phyloP scores from a whole-genome alignment of 2,329 filamentous ascomycete genomes.

The Clonostachys chloroleuca region DNA sequence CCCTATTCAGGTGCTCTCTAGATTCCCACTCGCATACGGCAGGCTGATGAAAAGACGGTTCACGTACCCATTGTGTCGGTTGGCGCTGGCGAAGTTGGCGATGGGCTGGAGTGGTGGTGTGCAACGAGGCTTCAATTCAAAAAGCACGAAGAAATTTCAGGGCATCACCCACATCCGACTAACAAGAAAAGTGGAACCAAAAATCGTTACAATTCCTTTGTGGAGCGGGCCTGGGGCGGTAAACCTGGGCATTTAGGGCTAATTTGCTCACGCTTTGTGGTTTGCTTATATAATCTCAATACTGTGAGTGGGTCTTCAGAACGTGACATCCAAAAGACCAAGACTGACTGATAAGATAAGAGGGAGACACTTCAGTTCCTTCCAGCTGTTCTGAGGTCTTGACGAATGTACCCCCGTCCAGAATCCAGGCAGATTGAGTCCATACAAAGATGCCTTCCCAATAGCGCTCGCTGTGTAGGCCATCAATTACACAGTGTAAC shows the following conservation, averaged over 20 bases:
- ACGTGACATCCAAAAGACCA: too few species aligned
- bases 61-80: slow-evolving; percentile 59
- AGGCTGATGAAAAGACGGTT: slow-evolving; percentile 29
- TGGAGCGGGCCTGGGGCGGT: slow-evolving; percentile 24
- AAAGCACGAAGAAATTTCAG: slow-evolving; percentile 16
- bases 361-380: too few species aligned
- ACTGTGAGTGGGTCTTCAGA: too few species aligned
- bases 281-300: neutral
- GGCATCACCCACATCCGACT: slow-evolving; percentile 1
- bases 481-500: too few species aligned
- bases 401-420: too few species aligned
- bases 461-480: too few species aligned
- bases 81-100: slow-evolving; percentile 30
- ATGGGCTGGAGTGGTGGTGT: slow-evolving; percentile 16
- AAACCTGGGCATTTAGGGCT: slow-evolving; percentile 1
- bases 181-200: too few species aligned
- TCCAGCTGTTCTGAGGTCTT: too few species aligned
- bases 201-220: too few species aligned
- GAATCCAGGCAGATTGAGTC: too few species aligned
- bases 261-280: neutral
- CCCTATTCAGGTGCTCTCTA: neutral
- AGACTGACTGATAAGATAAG: too few species aligned
- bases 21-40: slow-evolving; percentile 46
- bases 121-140: neutral
- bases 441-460: too few species aligned